Base-by-base conservation (phyloP, 2,329 filamentous ascomycete genomes). In the Paecilomyces dactylethromorphus region DNA sequence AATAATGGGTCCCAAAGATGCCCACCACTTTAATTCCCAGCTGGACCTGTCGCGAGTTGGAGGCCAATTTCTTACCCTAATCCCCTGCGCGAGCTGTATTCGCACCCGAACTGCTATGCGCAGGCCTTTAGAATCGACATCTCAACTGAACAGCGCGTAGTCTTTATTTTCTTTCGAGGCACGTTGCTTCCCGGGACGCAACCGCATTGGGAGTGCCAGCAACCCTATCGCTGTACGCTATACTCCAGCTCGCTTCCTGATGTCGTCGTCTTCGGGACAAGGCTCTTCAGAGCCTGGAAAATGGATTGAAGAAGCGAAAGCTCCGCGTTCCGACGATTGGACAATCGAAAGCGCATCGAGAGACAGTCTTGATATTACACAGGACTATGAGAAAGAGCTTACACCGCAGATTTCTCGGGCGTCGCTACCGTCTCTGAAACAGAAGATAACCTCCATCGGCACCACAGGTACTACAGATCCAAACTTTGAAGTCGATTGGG, bases 401-500 rank as follows among this genome's bases (percentile, higher is more conserved):
- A 69, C 71, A 1, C 71, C 67, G 6, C 68, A 65, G 35, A 61
- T 68, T 8, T 74, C 72, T 21, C 65, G 66, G 22, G 56, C 63
- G 10, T 74, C 74, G 11, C 63, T 68, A 13, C 69, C 76, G 11
- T 72, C 71, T 5, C 63, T 76, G 50, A 70, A 75, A 11, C 72
- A 71, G 56, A 76, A 76, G 45, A 72, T 74, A 18, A 78, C 78
- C 1, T 81, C 79, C 1, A 67, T 76, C 32, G 74, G 74, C 10
- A 81, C 78, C 4, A 76, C 74, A 56, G 74, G 71, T 26, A 81
- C 79, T 2, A 68, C 74, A 15, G 79, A 83, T 63, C 82, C 81
- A 29, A 83, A 85, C 29, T 93, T 86, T 66, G 90, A 94, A 73
- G 82, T 93, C 57, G 86, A 88, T 66, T 92, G 90, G 69, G 82